Percentiles rank a stretch among this genome's conserved stretches.
phyloP scores from a whole-genome alignment of 192 early-diverging fungal genomes.

The Piromyces finnis region DNA sequence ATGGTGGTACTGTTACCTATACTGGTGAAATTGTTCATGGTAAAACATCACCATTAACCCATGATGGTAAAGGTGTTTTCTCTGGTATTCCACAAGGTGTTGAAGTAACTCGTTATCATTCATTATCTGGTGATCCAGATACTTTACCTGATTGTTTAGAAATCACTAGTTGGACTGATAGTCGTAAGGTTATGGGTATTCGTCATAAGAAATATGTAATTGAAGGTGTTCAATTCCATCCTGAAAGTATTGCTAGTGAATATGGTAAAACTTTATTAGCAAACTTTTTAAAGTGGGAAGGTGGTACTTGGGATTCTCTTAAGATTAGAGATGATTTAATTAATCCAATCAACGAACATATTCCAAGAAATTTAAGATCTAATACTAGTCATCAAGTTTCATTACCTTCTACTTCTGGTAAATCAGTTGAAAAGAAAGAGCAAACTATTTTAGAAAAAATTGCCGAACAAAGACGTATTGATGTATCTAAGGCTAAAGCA shows the following conservation, averaged over 20 bases:
- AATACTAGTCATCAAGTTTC: background rate
- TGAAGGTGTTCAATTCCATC: slow-evolving; percentile 97
- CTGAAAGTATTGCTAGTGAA: slow-evolving; percentile 91
- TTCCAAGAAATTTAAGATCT: slow-evolving; percentile 1
- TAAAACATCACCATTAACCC: slow-evolving; percentile 76
- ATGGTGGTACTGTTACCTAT: slow-evolving; percentile 76
- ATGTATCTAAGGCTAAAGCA: slow-evolving; percentile 50
- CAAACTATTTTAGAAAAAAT: slow-evolving; percentile 65
- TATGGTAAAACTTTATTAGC: slow-evolving; percentile 68
- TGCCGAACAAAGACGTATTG: slow-evolving; percentile 54
- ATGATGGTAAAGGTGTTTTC: slow-evolving; percentile 83
- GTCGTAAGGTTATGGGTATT: slow-evolving; percentile 84
- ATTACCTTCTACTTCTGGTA: slow-evolving; percentile 3
- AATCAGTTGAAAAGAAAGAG: slow-evolving; percentile 10
- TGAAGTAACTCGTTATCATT: slow-evolving; percentile 89
- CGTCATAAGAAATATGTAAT: slow-evolving; percentile 75
- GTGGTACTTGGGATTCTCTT: slow-evolving; percentile 66
- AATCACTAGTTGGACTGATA: slow-evolving; percentile 67
- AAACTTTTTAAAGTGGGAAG: slow-evolving; percentile 77
- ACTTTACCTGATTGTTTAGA: slow-evolving; percentile 67
- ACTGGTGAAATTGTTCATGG: slow-evolving; percentile 97
- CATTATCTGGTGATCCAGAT: slow-evolving; percentile 65
- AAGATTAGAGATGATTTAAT: slow-evolving; percentile 5
- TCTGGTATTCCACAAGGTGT: slow-evolving; percentile 66
- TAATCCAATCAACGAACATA: background rate